Conservation (phyloP, 768 basidiomycete genomes). For the Pulveroboletus sp. region DNA sequence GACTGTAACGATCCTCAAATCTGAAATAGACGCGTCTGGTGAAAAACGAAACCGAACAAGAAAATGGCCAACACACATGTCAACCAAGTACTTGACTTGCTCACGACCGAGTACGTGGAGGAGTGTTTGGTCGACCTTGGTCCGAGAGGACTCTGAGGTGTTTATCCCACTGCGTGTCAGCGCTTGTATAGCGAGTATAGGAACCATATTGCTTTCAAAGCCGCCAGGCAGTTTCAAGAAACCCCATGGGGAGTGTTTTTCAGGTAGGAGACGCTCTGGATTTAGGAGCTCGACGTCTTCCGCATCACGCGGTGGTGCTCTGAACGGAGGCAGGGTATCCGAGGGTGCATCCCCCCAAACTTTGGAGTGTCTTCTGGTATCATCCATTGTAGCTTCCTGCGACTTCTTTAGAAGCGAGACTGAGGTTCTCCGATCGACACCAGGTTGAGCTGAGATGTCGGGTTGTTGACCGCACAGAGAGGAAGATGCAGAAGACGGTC, state of each 20-base stretch:
- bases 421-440: constrained; percentile 24
- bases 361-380: constrained; percentile 18
- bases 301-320: constrained; percentile 10
- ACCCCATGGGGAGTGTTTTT: constrained; percentile 36
- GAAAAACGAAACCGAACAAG: background rate
- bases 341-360: constrained; percentile 18
- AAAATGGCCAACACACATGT: constrained; percentile 30
- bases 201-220: constrained; percentile 41
- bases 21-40: constrained; percentile 18
- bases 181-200: constrained; percentile 44
- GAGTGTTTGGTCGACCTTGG: constrained; percentile 26
- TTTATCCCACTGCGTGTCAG: constrained; percentile 30
- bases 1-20: constrained; percentile 40
- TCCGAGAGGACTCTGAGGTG: constrained; percentile 18
- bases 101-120: constrained; percentile 31
- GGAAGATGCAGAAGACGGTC: constrained; percentile 11
- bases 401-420: constrained; percentile 17
- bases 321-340: constrained; percentile 16
- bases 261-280: constrained; percentile 35
- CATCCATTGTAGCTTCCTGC: constrained; percentile 19
- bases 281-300: constrained; percentile 31
- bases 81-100: constrained; percentile 35
- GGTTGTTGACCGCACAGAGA: constrained; percentile 18
- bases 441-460: constrained; percentile 19
- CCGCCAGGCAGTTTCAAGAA: constrained; percentile 35